Percentiles rank a stretch among this genome's conserved stretches.
Evolutionary conservation across 225 moss, liverwort and hornwort genomes (phyloP).

Genomic region (Antitrichia curtipendula): DNA sequence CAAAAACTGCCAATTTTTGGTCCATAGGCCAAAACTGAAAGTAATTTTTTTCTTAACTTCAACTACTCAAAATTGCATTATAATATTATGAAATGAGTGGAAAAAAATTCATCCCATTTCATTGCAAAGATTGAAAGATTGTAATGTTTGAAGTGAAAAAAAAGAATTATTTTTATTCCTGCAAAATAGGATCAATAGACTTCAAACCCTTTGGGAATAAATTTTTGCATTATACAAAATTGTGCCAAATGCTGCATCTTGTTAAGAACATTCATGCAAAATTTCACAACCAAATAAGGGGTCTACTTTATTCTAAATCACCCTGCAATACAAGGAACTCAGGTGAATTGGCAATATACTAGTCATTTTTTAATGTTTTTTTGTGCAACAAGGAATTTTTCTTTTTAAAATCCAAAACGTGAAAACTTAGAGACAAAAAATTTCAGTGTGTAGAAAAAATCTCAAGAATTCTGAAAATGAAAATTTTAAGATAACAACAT

Average conservation of each 20-base stretch:
- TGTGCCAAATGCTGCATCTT: background rate
- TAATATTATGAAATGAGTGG: background rate
- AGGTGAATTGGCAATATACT: background rate
- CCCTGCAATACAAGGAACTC: background rate
- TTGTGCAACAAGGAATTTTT: background rate
- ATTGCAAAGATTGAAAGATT: background rate
- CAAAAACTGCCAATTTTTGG: background rate
- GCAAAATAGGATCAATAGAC: fast-evolving
- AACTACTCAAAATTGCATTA: background rate
- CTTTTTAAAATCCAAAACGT: background rate
- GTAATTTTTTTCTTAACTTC: background rate
- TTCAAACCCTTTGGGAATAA: background rate
- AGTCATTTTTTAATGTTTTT: background rate
- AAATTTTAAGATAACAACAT: background rate
- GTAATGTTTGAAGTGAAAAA: background rate
- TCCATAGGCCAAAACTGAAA: background rate
- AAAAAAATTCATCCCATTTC: background rate
- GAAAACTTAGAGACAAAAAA: background rate
- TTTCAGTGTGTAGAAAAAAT: background rate
- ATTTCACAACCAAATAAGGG: background rate
- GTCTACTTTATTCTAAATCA: background rate
- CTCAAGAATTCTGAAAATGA: background rate
- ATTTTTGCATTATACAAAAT: background rate
- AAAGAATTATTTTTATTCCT: fast-evolving
- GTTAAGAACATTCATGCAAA: background rate